Conservation (phyloP, 129 eudicot genomes). For the Heracleum sosnowskyi region DNA sequence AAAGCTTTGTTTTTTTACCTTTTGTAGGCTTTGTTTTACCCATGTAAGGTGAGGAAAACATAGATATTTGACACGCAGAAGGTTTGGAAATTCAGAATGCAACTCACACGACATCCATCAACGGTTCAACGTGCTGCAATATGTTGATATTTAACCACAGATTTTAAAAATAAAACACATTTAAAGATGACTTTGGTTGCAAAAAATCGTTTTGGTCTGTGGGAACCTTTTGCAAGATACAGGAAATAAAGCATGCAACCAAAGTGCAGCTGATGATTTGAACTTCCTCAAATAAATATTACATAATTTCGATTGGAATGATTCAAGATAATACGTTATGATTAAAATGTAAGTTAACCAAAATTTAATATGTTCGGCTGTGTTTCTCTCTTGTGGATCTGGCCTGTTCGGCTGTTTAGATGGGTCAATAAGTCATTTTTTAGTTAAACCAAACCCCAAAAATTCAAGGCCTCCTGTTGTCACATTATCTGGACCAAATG, state of each 20-base stretch:
- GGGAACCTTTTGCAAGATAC: too few species aligned
- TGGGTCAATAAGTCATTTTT: not conserved
- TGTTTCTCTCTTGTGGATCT: too few species aligned
- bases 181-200: too few species aligned
- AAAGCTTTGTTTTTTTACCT: not conserved
- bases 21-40: not conserved
- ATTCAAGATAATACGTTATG: too few species aligned
- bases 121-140: not conserved
- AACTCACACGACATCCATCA: not conserved
- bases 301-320: too few species aligned
- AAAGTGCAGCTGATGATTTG: too few species aligned
- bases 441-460: not conserved
- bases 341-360: too few species aligned
- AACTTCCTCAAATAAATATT: too few species aligned
- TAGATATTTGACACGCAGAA: not conserved
- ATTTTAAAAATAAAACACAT: too few species aligned
- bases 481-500: not conserved
- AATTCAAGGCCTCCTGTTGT: not conserved
- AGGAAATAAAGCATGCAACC: too few species aligned
- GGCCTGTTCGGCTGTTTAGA: not conserved
- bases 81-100: not conserved
- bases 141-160: not conserved
- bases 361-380: too few species aligned
- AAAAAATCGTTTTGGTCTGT: too few species aligned
- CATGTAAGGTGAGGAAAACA: not conserved